Evolutionary conservation across 2,329 filamentous ascomycete species (phyloP), one percentile per base, ranked within the genome.

Genomic region (Fusarium chaquense): DNA sequence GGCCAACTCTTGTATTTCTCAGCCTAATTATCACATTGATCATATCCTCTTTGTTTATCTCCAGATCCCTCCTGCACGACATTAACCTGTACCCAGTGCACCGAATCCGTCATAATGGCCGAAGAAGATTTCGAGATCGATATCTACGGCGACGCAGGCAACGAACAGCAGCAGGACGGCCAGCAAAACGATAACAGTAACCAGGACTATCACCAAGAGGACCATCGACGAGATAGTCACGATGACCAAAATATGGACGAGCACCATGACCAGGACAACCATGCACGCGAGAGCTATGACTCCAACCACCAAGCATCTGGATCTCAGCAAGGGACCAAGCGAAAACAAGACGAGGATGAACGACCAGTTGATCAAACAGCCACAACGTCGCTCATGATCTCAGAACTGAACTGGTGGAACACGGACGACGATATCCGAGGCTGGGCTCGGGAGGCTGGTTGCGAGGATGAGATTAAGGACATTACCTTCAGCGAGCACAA

Each of bases 401-500:
- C 93, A 4, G 96, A 98, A 51, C 84, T 99, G 12, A 92, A 93
- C 79, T 99, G 96, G 96, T 98, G 95, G 95, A 94, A 90, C 32
- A 97, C 92, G 4, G 96, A 99, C 77, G 96, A 99, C 76, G 94
- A 98, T 73, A 89, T 99, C 59, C 91, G 96, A 55, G 92, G 91
- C 52, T 98, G 94, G 93, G 86, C 92, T 26, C 89, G 90, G 70
- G 87, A 92, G 70, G 93, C 91, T n/a, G 88, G 87, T 3, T 93
- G 89, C 72, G 96, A 98, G 78, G 87, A 90, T 46, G 93, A 97
- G 75, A 83, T 98, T 20, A 94, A 93, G 75, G 96, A 98, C 65
- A 89, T 99, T 53, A 97, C 94, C 0, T 99, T 98, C 79, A 98
- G 93, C 75, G 96, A 99, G 79, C 96, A 98, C 81, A 99, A 99